A percentile compares a stretch with the other conserved stretches of the same genome.
Conservation (phyloP, 1,139 yeast genomes). For the Sugiyamaella castrensis region DNA sequence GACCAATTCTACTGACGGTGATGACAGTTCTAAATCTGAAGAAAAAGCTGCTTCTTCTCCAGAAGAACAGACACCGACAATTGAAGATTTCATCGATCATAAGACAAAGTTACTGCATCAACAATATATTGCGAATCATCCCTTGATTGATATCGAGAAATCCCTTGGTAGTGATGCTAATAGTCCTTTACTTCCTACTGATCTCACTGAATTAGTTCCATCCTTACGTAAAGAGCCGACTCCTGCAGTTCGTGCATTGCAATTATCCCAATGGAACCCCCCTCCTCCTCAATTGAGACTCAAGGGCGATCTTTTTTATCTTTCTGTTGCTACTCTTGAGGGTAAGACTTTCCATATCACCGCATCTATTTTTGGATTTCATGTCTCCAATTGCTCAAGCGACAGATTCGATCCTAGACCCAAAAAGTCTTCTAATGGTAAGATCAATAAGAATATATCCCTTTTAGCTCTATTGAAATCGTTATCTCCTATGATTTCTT, state of each 20-base stretch:
- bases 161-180: not conserved
- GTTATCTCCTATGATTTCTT: slow-evolving; percentile 53
- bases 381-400: slow-evolving; percentile 63
- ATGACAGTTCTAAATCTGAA: slow-evolving; percentile 11
- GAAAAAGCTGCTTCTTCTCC: not conserved
- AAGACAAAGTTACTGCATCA: slow-evolving; percentile 1
- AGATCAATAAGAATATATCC: slow-evolving; percentile 43
- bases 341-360: slow-evolving; percentile 77
- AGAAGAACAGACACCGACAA: slow-evolving; percentile 6
- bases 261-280: slow-evolving; percentile 84
- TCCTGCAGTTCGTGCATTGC: slow-evolving; percentile 50
- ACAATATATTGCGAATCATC: slow-evolving; percentile 23
- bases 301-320: slow-evolving; percentile 78
- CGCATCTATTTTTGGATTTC: slow-evolving; percentile 75
- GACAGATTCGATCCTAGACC: slow-evolving; percentile 64
- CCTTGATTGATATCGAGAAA: slow-evolving; percentile 14
- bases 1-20: slow-evolving; percentile 7
- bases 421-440: slow-evolving; percentile 40
- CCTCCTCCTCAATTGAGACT: slow-evolving; percentile 60
- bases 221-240: slow-evolving; percentile 3
- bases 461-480: slow-evolving; percentile 52
- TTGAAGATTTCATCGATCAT: slow-evolving; percentile 2
- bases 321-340: slow-evolving; percentile 74
- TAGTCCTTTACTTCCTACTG: not conserved
- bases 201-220: slow-evolving; percentile 8